Evolutionary conservation across 1,139 yeast genomes (phyloP), one percentile per base, ranked within the genome.

Genomic region (Zygosaccharomyces pseudobailii): DNA sequence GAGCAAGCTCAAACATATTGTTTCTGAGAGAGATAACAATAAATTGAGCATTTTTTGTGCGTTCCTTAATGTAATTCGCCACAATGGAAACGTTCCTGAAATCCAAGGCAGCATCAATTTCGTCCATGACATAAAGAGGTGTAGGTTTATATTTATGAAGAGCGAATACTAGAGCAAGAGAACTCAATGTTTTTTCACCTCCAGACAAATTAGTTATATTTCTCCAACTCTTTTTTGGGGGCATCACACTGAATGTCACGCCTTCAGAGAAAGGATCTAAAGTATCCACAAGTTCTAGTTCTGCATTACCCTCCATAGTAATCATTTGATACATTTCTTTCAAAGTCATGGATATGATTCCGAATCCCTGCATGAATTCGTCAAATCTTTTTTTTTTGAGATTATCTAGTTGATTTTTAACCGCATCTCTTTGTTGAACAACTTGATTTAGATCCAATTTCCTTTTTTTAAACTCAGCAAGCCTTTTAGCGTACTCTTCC

Each of bases 271-370:
- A 94, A n/a, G 98, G 98, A 67, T 94, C 98, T 61, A 92, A 76
- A 55, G 95, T 84, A 64, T 94, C 98, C 20, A 90, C 97, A 45
- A 92, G 76, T 63, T 94, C 99, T 38, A 94, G 74, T 66, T 94
- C 98, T 0, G 99, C 99, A 71, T 90, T 94, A 35, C 99, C 99
- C 13, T 98, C 98, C 95, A 92, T 89, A 0, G 98, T 94, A 51
- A 94, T 92, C 95, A 92, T 87, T 62, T 90, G 95, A 62, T 94
- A 94, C 97, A 94, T 90, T 61, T 88, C 97, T 66, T 92, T 92
- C 54, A 94, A 76, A 6, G 96, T 87, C 67, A 83, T 74, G 1
- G 97, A 89, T 32, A 94, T 94, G 27, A 81, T 75, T 56, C 83
- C 80, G 70, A 94, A 92, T 0, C 99, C 98, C 53, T 79, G 81